Percentiles rank a stretch among this genome's conserved stretches.
phyloP scores from a whole-genome alignment of 75 land plant genomes.

The Larix kaempferi region DNA sequence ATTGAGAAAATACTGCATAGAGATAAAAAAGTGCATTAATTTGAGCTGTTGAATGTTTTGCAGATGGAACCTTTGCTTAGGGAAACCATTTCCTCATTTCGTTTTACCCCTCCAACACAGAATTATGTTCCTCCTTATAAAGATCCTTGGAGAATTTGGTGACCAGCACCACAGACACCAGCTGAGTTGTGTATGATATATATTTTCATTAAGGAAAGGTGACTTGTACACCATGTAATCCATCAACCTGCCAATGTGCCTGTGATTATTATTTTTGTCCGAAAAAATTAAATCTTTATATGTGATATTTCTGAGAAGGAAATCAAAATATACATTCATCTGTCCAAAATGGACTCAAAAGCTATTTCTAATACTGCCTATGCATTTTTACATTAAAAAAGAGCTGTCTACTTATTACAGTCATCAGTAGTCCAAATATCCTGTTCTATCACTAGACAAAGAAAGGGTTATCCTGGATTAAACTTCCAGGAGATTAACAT shows the following conservation, averaged over 20 bases:
- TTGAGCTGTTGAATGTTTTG: conserved; percentile 3
- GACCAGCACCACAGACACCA: not conserved
- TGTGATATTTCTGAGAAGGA: too few species aligned
- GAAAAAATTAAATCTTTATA: too few species aligned
- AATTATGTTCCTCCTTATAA: conserved; percentile 88
- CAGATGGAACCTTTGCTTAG: conserved; percentile 72
- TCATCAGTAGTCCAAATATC: too few species aligned
- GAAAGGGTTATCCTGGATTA: too few species aligned
- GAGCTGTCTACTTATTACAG: too few species aligned
- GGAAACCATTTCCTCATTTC: conserved; percentile 65
- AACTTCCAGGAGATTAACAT: too few species aligned
- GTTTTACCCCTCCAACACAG: conserved; percentile 62
- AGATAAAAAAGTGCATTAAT: conserved; percentile 22
- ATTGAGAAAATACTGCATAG: not conserved
- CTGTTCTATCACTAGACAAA: too few species aligned
- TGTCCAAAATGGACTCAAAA: too few species aligned
- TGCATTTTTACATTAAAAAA: too few species aligned
- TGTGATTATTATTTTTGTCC: not conserved
- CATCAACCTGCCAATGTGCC: not conserved
- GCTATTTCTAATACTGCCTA: too few species aligned
- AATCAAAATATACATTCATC: too few species aligned
- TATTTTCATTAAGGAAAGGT: not conserved
- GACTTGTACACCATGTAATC: not conserved
- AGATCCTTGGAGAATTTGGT: conserved; percentile 97
- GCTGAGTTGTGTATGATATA: not conserved